These are phyloP conservation scores for Cladorrhinum samala DNA, from an alignment of 495 filamentous ascomycete genomes.

Conservation along the genomic window DNA sequence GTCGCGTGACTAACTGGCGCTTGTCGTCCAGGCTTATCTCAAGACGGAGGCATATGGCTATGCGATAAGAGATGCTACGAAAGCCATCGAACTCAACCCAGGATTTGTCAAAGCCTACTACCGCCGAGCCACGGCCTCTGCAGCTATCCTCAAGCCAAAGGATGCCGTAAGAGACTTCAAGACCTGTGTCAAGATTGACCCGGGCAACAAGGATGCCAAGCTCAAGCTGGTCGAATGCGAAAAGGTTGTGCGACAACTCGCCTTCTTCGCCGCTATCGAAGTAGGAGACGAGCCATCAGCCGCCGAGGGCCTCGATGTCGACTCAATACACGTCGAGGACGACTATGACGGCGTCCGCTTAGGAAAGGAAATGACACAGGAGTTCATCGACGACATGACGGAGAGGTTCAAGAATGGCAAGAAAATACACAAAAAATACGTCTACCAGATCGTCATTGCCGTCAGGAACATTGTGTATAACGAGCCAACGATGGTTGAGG, in stretches of 20 bases:
- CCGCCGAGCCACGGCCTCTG: slow-evolving; percentile 82
- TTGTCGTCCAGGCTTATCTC: slow-evolving; percentile 67
- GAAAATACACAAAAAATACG: slow-evolving; percentile 92
- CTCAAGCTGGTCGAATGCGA: slow-evolving; percentile 86
- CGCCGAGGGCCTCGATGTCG: slow-evolving; percentile 82
- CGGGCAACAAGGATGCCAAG: slow-evolving; percentile 82
- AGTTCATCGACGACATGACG: slow-evolving; percentile 97
- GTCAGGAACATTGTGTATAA: slow-evolving; percentile 84
- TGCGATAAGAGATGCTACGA: slow-evolving; percentile 87
- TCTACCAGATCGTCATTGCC: slow-evolving; percentile 87
- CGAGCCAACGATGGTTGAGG: slow-evolving; percentile 96
- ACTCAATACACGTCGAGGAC: slow-evolving; percentile 72
- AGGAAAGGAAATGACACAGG: slow-evolving; percentile 81
- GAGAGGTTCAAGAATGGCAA: slow-evolving; percentile 93
- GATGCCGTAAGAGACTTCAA: slow-evolving; percentile 92
- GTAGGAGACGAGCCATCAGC: slow-evolving; percentile 85
- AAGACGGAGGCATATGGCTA: slow-evolving; percentile 93
- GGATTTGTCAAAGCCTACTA: slow-evolving; percentile 92
- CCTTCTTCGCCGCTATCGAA: slow-evolving; percentile 94
- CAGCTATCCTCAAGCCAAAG: slow-evolving; percentile 78
- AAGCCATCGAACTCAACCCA: slow-evolving; percentile 87
- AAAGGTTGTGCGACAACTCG: slow-evolving; percentile 80
- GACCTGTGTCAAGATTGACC: slow-evolving; percentile 78
- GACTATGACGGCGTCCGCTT: slow-evolving; percentile 80
- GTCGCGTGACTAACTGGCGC: slow-evolving; percentile 42